Base-by-base conservation (phyloP, 148 eudicot species). In the Salicornia ramosissima region DNA sequence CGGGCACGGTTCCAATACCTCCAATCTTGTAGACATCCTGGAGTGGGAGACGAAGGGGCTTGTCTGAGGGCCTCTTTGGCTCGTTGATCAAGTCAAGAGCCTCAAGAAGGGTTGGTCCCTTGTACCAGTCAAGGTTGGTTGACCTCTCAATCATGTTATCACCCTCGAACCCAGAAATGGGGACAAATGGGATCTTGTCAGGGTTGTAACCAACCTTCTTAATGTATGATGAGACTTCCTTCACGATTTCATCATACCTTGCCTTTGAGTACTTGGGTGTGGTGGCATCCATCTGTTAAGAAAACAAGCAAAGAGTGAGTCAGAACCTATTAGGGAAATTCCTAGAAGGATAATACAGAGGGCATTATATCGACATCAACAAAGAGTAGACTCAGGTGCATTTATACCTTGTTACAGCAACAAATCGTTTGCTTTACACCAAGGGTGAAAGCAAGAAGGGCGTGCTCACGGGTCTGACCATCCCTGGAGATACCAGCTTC, bases 401-500 rank as follows among this genome's bases (percentile, higher is more conserved):
- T 10, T 34, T 50, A 65, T 75, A 83, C 86, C 86, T 83, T 83
- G 79, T 83, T 83, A 58, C 83, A 78, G 30, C 86, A 83, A 51
- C 86, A 83, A 56, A 83, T 83, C 86, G 80, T 83, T 59, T 80
- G 86, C 73, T 69, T 83, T 42, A 83, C 86, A 77, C 86, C 86
- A 83, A 83, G 86, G 21, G 86, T 83, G 79, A 83, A 83, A 53
- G 86, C 83, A 72, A 83, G 86, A 71, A 83, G 77, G n/a, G 86
- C 86, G 47, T 83, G 86, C 83, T 83, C 86, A 78, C 86, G 86
- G 64, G 86, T 83, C 80, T 80, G 86, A 40, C 86, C 86, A 66
- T 83, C 86, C 81, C 80, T 83, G 60, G 86, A 83, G 69, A 83
- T 83, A 83, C 86, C 83, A 28, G 86, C 86, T 62, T 83, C 86